These are phyloP conservation scores for Fusarium continuum DNA, from an alignment of 2,329 filamentous ascomycete species.

Conservation along the genomic window DNA sequence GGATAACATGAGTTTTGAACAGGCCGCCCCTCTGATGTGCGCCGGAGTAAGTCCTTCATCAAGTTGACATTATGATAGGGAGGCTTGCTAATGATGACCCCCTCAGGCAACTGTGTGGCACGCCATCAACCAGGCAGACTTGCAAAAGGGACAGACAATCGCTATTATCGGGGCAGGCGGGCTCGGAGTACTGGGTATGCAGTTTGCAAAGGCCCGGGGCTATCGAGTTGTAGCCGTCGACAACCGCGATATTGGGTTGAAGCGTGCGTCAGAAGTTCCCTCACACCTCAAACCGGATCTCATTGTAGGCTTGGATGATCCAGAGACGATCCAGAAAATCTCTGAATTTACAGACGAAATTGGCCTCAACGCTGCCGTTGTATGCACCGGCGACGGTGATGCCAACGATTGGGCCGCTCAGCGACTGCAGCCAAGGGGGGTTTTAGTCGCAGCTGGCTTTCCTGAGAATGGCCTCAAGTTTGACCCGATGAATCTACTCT, in stretches of 20 bases:
- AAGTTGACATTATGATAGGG: not conserved
- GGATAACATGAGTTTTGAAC: constrained; percentile 25
- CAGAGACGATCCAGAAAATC: constrained; percentile 14
- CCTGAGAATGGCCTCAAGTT: constrained; percentile 30
- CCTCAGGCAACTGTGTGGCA: constrained; percentile 32
- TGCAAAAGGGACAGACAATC: constrained; percentile 10
- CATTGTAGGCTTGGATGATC: constrained; percentile 5
- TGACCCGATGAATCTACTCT: constrained; percentile 27
- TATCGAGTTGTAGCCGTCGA: constrained; percentile 43
- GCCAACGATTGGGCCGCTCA: constrained; percentile 33
- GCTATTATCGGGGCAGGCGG: constrained; percentile 40
- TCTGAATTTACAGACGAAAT: constrained; percentile 25
- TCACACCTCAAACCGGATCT: constrained; percentile 28
- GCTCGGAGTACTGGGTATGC: constrained; percentile 40
- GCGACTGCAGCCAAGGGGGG: constrained; percentile 21
- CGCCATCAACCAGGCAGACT: constrained; percentile 17
- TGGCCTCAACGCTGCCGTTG: constrained; percentile 23
- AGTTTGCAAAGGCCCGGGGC: constrained; percentile 44
- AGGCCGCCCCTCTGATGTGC: constrained; percentile 32
- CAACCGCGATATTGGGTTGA: constrained; percentile 24
- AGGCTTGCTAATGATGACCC: not conserved
- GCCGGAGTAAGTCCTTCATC: constrained; percentile 14
- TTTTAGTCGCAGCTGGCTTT: constrained; percentile 22
- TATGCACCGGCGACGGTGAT: constrained; percentile 23
- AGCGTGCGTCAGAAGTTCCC: constrained; percentile 31